Conservation (phyloP, 192 early-diverging fungal genomes). For the Phlyctochytrium arcticum region DNA sequence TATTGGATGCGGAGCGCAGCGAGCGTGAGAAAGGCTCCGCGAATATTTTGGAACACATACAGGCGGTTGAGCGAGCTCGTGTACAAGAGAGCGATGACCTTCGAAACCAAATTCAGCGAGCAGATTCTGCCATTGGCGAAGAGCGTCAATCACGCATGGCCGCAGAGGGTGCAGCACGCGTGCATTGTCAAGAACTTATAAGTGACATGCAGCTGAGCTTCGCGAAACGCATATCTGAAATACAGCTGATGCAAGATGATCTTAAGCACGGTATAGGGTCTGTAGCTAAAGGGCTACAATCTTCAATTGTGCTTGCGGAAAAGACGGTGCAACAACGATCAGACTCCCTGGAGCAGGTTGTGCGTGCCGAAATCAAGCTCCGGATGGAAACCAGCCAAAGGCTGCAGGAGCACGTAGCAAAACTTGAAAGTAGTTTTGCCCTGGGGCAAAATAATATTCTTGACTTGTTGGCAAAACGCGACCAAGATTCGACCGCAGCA, state of each 20-base stretch:
- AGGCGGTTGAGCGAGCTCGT: conserved; percentile 11
- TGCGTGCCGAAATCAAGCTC: conserved; percentile 37
- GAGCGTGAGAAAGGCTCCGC: conserved; percentile 23
- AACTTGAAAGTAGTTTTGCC: background rate
- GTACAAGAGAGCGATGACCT: background rate
- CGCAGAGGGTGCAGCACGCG: background rate
- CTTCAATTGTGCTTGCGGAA: conserved; percentile 29
- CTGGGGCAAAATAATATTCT: conserved; percentile 5
- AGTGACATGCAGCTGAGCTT: conserved; percentile 9
- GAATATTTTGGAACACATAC: conserved; percentile 13
- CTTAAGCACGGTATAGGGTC: conserved; percentile 4
- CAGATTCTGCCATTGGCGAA: background rate
- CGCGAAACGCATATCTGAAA: conserved; percentile 25
- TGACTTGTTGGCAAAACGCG: conserved; percentile 17
- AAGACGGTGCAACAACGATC: conserved; percentile 21
- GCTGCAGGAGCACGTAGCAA: background rate
- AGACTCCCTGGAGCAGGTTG: conserved; percentile 34
- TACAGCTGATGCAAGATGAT: conserved; percentile 17
- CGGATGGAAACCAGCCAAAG: conserved; percentile 27
- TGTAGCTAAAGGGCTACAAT: conserved; percentile 32
- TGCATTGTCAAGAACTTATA: background rate
- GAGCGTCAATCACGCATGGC: background rate
- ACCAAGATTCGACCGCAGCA: conserved; percentile 15
- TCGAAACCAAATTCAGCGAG: background rate
- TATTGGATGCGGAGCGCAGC: conserved; percentile 28